Evolutionary conservation across 768 basidiomycete species (phyloP).

Genomic region (Xerocomellus intermedius): DNA sequence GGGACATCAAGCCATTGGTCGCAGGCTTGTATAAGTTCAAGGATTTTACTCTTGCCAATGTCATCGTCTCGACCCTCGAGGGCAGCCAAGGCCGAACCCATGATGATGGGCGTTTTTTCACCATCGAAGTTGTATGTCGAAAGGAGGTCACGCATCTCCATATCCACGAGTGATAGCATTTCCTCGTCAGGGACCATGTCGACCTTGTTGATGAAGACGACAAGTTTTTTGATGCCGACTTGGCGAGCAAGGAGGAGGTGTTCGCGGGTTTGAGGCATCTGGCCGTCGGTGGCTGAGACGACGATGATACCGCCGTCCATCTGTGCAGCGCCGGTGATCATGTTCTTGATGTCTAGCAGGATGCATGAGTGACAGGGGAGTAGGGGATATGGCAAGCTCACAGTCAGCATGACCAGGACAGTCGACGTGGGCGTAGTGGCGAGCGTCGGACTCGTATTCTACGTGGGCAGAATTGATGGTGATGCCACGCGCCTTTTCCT

Average conservation of each 20-base stretch:
- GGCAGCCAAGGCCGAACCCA: constrained; percentile 95
- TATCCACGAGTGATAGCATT: constrained; percentile 99
- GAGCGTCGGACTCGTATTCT: constrained; percentile 88
- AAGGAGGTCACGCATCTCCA: constrained; percentile 99
- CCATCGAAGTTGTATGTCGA: constrained; percentile 93
- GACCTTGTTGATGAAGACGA: constrained; percentile 99
- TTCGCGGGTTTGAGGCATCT: constrained; percentile 99
- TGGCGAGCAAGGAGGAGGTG: constrained; percentile 97
- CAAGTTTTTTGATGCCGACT: constrained; percentile 95
- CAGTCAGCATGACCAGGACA: constrained; percentile 97
- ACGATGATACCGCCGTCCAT: constrained; percentile 97
- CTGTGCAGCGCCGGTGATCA: constrained; percentile 98
- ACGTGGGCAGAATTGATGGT: constrained; percentile 99
- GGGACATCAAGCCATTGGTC: constrained; percentile 96
- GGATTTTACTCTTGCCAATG: constrained; percentile 77
- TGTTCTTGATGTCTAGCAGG: constrained; percentile 85
- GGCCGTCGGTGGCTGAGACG: constrained; percentile 97
- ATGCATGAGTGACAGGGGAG: constrained; percentile 2
- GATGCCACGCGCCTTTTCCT: constrained; percentile 99
- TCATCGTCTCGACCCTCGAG: constrained; percentile 82
- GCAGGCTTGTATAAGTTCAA: constrained; percentile 80
- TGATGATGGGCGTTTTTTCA: constrained; percentile 95
- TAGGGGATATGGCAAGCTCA: constrained; percentile 36
- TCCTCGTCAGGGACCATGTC: constrained; percentile 95
- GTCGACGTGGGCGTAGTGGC: constrained; percentile 98